Conservation (phyloP, 257 asterid genomes). For the Solanum piurae region DNA sequence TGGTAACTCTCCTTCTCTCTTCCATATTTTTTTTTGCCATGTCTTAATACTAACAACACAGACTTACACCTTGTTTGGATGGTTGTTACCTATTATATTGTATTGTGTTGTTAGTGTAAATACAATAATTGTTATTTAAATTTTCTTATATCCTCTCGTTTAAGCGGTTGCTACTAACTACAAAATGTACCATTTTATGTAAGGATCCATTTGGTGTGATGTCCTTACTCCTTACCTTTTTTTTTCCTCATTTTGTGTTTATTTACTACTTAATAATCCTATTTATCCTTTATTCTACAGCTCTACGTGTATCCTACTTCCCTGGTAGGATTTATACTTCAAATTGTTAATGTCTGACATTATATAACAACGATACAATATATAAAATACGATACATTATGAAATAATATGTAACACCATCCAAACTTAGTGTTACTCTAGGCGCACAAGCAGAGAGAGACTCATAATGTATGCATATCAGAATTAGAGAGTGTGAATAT, state of each 20-base stretch:
- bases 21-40: neutral
- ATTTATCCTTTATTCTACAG: neutral
- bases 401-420: neutral
- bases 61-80: neutral
- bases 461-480: neutral
- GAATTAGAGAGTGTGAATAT: neutral
- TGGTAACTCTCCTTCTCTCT: conserved; percentile 20
- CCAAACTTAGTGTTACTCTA: neutral
- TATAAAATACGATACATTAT: neutral
- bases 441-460: neutral
- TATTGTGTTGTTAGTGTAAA: neutral
- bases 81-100: neutral
- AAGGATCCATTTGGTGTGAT: neutral
- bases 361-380: too few species aligned
- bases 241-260: neutral
- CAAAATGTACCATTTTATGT: neutral
- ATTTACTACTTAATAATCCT: too few species aligned
- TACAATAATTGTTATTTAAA: neutral
- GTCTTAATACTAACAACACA: neutral
- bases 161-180: neutral
- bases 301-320: neutral
- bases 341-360: neutral
- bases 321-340: neutral
- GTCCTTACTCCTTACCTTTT: neutral
- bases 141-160: neutral